These are phyloP conservation scores for Phycomyces blakesleeanus DNA, from an alignment of 192 early-diverging fungal species.

Conservation along the genomic window DNA sequence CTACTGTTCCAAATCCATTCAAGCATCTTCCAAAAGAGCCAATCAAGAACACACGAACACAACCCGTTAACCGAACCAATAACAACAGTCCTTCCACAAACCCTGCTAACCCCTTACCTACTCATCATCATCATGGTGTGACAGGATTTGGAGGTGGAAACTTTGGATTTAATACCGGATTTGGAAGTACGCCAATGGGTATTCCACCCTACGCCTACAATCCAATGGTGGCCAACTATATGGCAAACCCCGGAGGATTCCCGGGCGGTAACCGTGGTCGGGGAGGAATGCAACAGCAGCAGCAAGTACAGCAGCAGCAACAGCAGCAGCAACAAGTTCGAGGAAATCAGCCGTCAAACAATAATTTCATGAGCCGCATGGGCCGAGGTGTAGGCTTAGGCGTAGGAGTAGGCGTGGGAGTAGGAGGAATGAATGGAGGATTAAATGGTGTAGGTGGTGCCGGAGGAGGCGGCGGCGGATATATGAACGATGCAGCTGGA, in stretches of 20 bases:
- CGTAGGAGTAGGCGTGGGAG: slow-evolving; percentile 15
- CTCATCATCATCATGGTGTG: too few relatives aligned
- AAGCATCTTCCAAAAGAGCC: slow-evolving; percentile 37
- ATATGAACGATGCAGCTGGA: slow-evolving; percentile 30
- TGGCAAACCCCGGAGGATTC: slow-evolving; percentile 7
- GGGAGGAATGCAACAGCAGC: slow-evolving; percentile 14
- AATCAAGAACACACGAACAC: slow-evolving; percentile 10
- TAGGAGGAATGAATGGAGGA: not conserved
- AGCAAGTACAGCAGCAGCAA: slow-evolving; percentile 3
- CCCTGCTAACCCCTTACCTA: slow-evolving; percentile 36
- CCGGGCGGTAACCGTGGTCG: slow-evolving; percentile 24
- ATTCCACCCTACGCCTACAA: slow-evolving; percentile 12
- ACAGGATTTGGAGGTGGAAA: slow-evolving; percentile 58
- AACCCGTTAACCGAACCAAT: not conserved
- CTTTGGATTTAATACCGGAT: slow-evolving; percentile 57
- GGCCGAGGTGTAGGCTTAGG: too few relatives aligned
- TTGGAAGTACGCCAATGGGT: slow-evolving; percentile 24
- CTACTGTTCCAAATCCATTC: slow-evolving; percentile 38
- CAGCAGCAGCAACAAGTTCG: not conserved
- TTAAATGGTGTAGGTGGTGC: slow-evolving; percentile 16
- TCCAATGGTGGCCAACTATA: slow-evolving; percentile 6
- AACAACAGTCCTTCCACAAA: slow-evolving; percentile 23
- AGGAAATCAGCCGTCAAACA: slow-evolving; percentile 12
- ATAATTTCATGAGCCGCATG: slow-evolving; percentile 32
- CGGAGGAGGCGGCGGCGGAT: slow-evolving; percentile 22